Evolutionary conservation across 2,329 filamentous ascomycete species (phyloP).

Genomic region (Fusarium liriodendri): DNA sequence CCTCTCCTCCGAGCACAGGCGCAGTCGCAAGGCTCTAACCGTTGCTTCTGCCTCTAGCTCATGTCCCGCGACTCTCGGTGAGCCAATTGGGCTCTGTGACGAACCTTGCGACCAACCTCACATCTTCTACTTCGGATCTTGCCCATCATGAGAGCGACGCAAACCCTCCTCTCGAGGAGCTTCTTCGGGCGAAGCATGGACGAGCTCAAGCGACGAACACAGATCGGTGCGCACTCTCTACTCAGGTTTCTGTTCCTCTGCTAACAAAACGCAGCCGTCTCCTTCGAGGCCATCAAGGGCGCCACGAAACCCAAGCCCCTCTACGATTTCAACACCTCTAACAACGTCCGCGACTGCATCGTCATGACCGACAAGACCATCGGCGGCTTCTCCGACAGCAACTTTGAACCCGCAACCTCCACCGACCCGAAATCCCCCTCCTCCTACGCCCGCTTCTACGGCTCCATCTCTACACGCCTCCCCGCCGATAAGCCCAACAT

Average conservation of each 20-base stretch:
- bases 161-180: conserved; percentile 59
- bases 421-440: conserved; percentile 23
- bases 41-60: not conserved
- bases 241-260: rapidly evolving
- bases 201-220: conserved; percentile 67
- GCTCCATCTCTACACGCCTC: conserved; percentile 86
- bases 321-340: conserved; percentile 68
- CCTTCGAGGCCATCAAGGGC: conserved; percentile 74
- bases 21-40: not conserved
- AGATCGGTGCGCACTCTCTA: conserved; percentile 58
- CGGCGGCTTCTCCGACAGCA: conserved; percentile 83
- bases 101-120: conserved; percentile 15
- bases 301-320: conserved; percentile 73
- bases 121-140: not conserved
- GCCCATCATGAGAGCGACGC: conserved; percentile 60
- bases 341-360: conserved; percentile 68
- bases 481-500: conserved; percentile 80
- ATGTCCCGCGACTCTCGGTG: conserved; percentile 42
- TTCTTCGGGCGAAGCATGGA: conserved; percentile 70
- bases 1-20: not conserved
- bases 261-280: conserved; percentile 64
- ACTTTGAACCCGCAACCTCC: conserved; percentile 70
- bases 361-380: conserved; percentile 89
- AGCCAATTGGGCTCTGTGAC: conserved; percentile 43
- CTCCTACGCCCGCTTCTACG: conserved; percentile 83